phyloP scores from a whole-genome alignment of 1,284 basidiomycete species.

The Puccinia polysora region DNA sequence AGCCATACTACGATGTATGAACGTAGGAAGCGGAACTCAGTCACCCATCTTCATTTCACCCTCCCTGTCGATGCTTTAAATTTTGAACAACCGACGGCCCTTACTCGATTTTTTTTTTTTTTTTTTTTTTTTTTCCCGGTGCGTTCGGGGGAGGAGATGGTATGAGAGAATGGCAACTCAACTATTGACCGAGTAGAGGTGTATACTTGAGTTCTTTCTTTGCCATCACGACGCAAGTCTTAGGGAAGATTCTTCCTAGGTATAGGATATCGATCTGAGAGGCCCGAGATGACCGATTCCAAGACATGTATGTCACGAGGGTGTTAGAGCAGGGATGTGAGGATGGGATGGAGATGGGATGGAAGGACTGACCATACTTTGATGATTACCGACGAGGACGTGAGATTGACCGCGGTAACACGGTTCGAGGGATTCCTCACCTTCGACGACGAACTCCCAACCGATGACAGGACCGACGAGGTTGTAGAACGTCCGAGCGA shows the following conservation, averaged over 20 bases:
- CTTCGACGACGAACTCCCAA: constrained; percentile 52
- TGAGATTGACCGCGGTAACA: constrained; percentile 56
- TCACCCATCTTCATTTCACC: not conserved
- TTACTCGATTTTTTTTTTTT: too few species aligned
- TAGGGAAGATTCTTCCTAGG: constrained; percentile 81
- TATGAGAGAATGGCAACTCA: constrained; percentile 11
- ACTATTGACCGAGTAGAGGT: constrained; percentile 77
- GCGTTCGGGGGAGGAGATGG: not conserved
- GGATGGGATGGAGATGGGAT: not conserved
- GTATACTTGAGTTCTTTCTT: constrained; percentile 84
- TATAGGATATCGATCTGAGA: constrained; percentile 54
- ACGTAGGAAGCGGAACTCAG: not conserved
- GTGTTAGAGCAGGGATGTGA: not conserved
- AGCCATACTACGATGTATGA: constrained; percentile 58
- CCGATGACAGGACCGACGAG: constrained; percentile 59
- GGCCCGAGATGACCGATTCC: constrained; percentile 64
- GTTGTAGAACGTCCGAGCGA: constrained; percentile 78
- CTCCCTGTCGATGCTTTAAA: not conserved
- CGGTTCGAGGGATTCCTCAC: constrained; percentile 67
- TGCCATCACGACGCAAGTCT: constrained; percentile 78
- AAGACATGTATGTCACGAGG: not conserved
- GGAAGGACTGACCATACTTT: constrained; percentile 58
- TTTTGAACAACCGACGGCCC: too few species aligned
- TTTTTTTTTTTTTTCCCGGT: not conserved
- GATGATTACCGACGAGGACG: constrained; percentile 85